A percentile compares a stretch with the other conserved stretches of the same genome.
phyloP scores from a whole-genome alignment of 106 monocot genomes.

The Acorus calamus region DNA sequence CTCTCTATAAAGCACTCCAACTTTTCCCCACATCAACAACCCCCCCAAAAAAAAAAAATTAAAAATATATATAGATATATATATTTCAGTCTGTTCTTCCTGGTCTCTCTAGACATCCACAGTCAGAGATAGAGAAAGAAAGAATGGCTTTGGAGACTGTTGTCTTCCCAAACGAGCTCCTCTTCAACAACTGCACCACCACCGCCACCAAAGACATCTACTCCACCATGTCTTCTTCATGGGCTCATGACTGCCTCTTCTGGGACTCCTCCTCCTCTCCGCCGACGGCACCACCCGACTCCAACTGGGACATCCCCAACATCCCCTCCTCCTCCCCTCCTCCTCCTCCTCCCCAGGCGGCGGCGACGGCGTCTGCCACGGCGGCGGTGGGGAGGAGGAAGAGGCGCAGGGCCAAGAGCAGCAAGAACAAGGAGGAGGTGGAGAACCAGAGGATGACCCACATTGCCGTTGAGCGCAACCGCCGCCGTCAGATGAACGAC shows the following conservation, averaged over 20 bases:
- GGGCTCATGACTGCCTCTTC: conserved; percentile 3
- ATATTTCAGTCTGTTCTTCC: no score
- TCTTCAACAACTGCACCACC: conserved; percentile 2
- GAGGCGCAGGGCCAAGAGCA: conserved; percentile 25
- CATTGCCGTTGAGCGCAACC: conserved; percentile 46
- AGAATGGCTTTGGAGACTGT: conserved; percentile 53
- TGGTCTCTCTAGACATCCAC: no score
- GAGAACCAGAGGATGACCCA: conserved; percentile 49
- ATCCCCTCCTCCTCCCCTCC: no score
- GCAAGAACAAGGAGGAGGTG: conserved; percentile 51
- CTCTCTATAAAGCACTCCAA: no score
- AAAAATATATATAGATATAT: no score
- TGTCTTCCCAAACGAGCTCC: conserved; percentile 43
- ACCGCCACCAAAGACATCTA: conserved; percentile 7
- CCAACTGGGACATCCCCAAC: not conserved
- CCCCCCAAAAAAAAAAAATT: no score
- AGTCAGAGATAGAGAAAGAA: not conserved
- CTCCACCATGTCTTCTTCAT: conserved; percentile 5
- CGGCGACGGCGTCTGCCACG: not conserved
- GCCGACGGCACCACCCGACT: conserved; percentile 1
- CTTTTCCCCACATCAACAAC: no score
- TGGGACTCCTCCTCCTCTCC: conserved; percentile 23
- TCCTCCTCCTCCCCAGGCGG: not conserved
- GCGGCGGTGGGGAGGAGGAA: conserved; percentile 19
- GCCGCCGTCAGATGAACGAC: conserved; percentile 44